Evolutionary conservation across 352 stramenopile species (phyloP).

Genomic region (Albugo laibachii): DNA sequence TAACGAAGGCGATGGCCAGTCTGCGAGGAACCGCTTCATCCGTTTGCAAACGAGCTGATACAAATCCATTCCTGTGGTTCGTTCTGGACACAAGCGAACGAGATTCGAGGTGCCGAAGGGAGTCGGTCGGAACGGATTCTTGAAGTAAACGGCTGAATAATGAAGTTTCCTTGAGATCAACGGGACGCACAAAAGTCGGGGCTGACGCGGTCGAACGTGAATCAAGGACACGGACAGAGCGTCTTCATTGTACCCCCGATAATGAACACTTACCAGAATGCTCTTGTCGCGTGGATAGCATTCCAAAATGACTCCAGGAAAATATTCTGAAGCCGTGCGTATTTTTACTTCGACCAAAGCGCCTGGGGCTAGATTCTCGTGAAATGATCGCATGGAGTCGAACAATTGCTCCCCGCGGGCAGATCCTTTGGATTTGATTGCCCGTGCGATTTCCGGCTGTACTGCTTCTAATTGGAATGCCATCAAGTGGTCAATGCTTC

Average conservation of each 20-base stretch:
- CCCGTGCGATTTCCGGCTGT: conserved; percentile 22
- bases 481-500: conserved; percentile 70
- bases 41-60: conserved; percentile 70
- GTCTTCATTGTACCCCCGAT: conserved; percentile 36
- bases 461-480: conserved; percentile 70
- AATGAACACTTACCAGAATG: conserved; percentile 29
- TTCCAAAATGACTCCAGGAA: conserved; percentile 42
- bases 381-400: conserved; percentile 17
- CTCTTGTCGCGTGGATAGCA: conserved; percentile 19
- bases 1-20: conserved; percentile 15
- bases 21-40: conserved; percentile 53
- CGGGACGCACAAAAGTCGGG: conserved; percentile 56
- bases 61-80: conserved; percentile 55
- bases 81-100: conserved; percentile 66
- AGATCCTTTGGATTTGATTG: conserved; percentile 12
- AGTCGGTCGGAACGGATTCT: conserved; percentile 72
- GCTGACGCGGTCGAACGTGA: conserved; percentile 40
- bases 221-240: conserved; percentile 49
- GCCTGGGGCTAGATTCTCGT: conserved; percentile 32
- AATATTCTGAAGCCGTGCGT: conserved; percentile 47
- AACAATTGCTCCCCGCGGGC: conserved; percentile 11
- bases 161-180: conserved; percentile 70
- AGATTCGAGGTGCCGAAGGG: conserved; percentile 76
- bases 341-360: conserved; percentile 50
- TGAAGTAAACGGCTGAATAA: conserved; percentile 77